These are phyloP conservation scores for Maudiozyma serrabonitensis DNA, from an alignment of 805 yeast species.

Conservation along the genomic window DNA sequence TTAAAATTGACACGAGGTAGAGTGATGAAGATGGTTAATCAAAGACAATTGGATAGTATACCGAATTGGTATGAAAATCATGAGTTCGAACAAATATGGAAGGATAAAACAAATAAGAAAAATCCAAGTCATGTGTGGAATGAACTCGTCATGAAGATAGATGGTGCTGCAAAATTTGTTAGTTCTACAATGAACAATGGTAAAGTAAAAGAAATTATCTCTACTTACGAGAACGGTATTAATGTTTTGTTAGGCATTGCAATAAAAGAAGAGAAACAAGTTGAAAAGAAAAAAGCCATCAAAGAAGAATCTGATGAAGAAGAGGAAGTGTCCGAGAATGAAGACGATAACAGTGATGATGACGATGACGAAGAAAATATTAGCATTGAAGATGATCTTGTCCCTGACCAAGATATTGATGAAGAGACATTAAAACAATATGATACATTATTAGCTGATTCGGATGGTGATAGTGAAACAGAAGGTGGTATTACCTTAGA, in stretches of 20 bases:
- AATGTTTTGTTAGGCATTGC: conserved; percentile 29
- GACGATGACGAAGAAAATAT: conserved; percentile 12
- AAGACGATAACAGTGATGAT: conserved; percentile 12
- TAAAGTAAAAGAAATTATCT: conserved; percentile 38
- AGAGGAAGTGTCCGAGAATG: conserved; percentile 11
- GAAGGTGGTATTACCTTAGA: conserved; percentile 27
- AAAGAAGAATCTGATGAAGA: conserved; percentile 12
- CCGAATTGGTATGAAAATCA: conserved; percentile 22
- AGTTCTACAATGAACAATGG: conserved; percentile 40
- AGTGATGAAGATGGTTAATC: conserved; percentile 11
- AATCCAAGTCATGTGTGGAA: conserved; percentile 43
- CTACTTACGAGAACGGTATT: conserved; percentile 32
- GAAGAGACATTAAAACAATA: conserved; percentile 24
- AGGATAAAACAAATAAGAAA: conserved; percentile 24
- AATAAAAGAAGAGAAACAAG: conserved; percentile 15
- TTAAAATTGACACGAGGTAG: conserved; percentile 17
- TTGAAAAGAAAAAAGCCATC: conserved; percentile 1
- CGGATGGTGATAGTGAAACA: conserved; percentile 34
- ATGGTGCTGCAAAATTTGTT: conserved; percentile 17
- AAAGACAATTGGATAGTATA: conserved; percentile 3
- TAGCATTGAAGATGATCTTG: conserved; percentile 11
- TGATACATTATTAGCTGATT: conserved; percentile 31
- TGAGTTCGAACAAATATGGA: conserved; percentile 19
- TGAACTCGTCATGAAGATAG: conserved; percentile 18
- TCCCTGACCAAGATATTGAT: conserved; percentile 8